Evolutionary conservation across 1,284 basidiomycete species (phyloP), one percentile per base, ranked within the genome.

Genomic region (Sporisorium reilianum): DNA sequence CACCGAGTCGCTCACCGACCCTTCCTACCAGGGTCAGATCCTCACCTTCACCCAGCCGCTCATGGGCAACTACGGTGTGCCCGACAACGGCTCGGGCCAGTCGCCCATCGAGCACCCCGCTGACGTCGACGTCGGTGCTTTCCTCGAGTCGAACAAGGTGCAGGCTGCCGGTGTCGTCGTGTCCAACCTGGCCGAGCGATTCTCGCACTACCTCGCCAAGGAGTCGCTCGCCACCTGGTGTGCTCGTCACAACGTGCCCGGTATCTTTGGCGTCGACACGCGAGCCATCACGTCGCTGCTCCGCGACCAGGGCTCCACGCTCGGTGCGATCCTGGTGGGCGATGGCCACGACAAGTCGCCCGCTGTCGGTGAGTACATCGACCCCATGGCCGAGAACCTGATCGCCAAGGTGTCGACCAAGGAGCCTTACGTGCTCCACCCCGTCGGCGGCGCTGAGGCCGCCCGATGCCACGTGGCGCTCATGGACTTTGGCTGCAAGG

Each of bases 1-100:
- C 86, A 98, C 95, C 59, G 97, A 99, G 87, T 97, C 95, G 16
- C 97, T 99, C 94, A 99, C 96, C 49, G 96, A 99, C 85, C 96
- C 96, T 7, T 99, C 97, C 10, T 99, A 99, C 87, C 93, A 94
- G 38, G 93, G 94, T 57, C 97, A 99, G 87, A 94, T 99, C 79
- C 90, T 99, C 69, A 95, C 98, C 65, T 99, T 99, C 87, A 99
- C 96, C 28, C 93, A 95, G 5, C 96, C 97, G 25, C 90, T 99
- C 86, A 97, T 99, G 77, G 97, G 97, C 53, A 99, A 99, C 86
- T 99, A 99, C 84, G 96, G 97, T 72, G 95, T 99, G 4, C 96
- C 96, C 11, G 82, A 85, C 55, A 99, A 99, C 86, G 67, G 70
- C 28, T 52, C 42, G 41, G 61, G 64, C 11, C 55, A 54, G n/a